Base-by-base conservation (phyloP, 1,284 basidiomycete genomes). In the Xerocomus amazonicus region DNA sequence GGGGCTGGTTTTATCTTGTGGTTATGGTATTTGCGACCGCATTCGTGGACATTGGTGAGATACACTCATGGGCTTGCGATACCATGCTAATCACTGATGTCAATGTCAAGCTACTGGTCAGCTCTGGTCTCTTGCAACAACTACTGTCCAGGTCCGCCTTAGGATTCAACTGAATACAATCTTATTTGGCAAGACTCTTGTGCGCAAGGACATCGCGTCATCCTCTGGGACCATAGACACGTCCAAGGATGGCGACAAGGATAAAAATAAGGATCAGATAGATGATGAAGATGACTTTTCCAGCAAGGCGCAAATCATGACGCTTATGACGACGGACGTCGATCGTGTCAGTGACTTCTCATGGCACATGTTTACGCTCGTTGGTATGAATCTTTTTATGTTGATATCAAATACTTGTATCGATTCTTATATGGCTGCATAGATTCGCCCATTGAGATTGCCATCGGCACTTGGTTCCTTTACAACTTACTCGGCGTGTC, bases 381-480 rank as follows among this genome's bases (percentile, higher is more conserved):
- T 87, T 48, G 80, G 80, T 80, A 52, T 43, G 73, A 64, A 8
- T 10, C 16, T 35, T 48, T 45, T 54, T 48, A 23, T 23, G 13
- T 45, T 59, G 34, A 46, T 26, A 4, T 6, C 8, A 3, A 9
- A 10, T 1, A 23, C 26, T 41, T 40, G 34, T n/a, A 37, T 37
- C 28, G 60, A 43, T 41, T 59, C 50, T 62, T 56, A 35, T 48
- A 31, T 32, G 32, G 27, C 12, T 4, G 9, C 49, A 53, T 67
- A 80, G 92, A 95, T 70, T 84, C 91, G 1, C 94, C 94, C 0
- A 81, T 94, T 48, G 93, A 96, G 70, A 84, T 96, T 55, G 58
- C 79, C 27, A 86, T 96, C 56, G 88, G 90, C 12, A 81, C 88
- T 4, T 60, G 85, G 47, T 91, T 96, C 73, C 70, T 96, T 48